phyloP scores from a whole-genome alignment of 140 eudicot species.

The Senecio squalidus region DNA sequence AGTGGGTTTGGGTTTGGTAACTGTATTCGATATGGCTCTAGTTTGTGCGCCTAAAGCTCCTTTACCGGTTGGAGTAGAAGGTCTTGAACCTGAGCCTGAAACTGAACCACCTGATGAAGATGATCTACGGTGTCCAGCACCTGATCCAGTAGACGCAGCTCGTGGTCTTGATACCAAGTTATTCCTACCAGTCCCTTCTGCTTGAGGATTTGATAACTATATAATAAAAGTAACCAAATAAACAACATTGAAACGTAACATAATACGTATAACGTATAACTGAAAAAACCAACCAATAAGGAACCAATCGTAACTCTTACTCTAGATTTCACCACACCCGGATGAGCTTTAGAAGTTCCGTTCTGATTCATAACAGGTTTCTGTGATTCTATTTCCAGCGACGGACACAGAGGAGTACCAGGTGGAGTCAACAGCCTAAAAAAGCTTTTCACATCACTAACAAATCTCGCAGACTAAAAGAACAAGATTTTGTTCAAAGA shows the following conservation, averaged over 20 bases:
- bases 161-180: conserved; percentile 52
- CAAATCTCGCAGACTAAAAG: conserved; percentile 1
- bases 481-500: neutral
- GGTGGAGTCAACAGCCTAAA: conserved; percentile 98
- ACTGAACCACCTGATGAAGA: conserved; percentile 58
- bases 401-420: conserved; percentile 85
- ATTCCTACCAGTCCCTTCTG: conserved; percentile 55
- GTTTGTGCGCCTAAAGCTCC: conserved; percentile 42
- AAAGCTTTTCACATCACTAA: neutral
- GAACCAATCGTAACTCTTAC: conserved; percentile 40
- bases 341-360: conserved; percentile 68
- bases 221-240: conserved; percentile 11
- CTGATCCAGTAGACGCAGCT: conserved; percentile 55
- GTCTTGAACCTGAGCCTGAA: conserved; percentile 55
- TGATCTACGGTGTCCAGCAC: conserved; percentile 56
- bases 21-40: conserved; percentile 20
- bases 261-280: neutral
- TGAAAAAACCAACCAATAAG: neutral
- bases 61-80: conserved; percentile 77
- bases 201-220: conserved; percentile 70
- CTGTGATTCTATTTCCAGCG: conserved; percentile 70
- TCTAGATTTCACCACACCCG: conserved; percentile 58
- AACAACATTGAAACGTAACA: conserved; percentile 8
- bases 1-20: conserved; percentile 35
- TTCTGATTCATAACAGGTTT: conserved; percentile 50